phyloP scores from a whole-genome alignment of 352 stramenopile species.

The Phytophthora foliorum region DNA sequence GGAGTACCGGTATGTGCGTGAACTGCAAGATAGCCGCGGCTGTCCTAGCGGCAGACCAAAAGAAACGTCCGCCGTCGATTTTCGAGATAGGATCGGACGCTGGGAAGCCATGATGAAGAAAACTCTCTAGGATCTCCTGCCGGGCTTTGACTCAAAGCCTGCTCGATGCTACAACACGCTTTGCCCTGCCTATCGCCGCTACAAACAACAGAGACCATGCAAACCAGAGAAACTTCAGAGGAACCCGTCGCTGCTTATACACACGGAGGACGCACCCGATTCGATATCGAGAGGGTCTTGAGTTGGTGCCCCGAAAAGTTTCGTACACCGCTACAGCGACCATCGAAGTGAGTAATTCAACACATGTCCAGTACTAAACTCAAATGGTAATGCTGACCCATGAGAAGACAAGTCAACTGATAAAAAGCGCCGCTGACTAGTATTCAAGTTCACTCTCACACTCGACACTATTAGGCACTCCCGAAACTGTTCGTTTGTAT shows the following conservation, averaged over 20 bases:
- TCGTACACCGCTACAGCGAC: slow-evolving; percentile 10
- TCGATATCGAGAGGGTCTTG: too few relatives aligned
- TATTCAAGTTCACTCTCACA: neutral
- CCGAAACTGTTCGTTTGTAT: neutral
- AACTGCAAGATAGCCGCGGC: slow-evolving; percentile 18
- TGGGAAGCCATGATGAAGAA: slow-evolving; percentile 17
- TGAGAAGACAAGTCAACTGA: neutral
- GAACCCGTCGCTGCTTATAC: slow-evolving; percentile 4
- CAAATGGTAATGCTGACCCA: slow-evolving; percentile 9
- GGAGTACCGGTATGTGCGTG: neutral
- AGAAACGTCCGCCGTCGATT: slow-evolving; percentile 38
- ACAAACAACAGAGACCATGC: slow-evolving; percentile 19
- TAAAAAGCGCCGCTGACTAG: neutral
- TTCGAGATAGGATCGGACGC: slow-evolving; percentile 41
- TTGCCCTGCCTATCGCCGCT: slow-evolving; percentile 17
- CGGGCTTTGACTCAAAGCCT: slow-evolving; percentile 31
- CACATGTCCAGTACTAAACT: slow-evolving; percentile 6
- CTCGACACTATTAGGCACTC: neutral
- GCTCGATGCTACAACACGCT: slow-evolving; percentile 29
- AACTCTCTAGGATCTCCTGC: slow-evolving; percentile 31
- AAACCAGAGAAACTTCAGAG: slow-evolving; percentile 11
- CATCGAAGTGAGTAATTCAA: slow-evolving; percentile 17
- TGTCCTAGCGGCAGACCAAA: slow-evolving; percentile 8
- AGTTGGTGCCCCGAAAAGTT: neutral
- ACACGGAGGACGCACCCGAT: neutral